Evolutionary conservation across 75 land plant species (phyloP).

Genomic region (Cupressus sempervirens): DNA sequence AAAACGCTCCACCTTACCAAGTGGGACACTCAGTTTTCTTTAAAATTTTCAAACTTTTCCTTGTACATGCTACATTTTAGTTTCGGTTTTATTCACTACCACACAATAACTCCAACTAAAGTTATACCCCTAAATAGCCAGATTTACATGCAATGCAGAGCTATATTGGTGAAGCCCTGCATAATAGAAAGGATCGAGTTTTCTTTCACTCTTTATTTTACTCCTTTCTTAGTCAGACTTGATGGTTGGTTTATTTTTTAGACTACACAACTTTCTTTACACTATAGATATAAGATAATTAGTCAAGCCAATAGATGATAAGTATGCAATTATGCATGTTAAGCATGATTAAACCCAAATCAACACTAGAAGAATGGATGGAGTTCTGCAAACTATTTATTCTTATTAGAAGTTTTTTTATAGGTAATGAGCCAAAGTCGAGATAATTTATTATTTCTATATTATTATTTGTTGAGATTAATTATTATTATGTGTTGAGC

Average conservation of each 20-base stretch:
- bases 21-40: no score
- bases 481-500: no score
- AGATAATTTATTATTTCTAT: no score
- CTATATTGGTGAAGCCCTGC: constrained; percentile 53
- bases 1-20: no score
- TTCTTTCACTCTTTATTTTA: constrained; percentile 74
- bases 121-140: constrained; percentile 54
- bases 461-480: no score
- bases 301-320: no score
- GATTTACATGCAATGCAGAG: constrained; percentile 38
- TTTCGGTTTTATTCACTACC: no score
- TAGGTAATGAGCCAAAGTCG: no score
- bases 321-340: constrained; percentile 43
- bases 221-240: constrained; percentile 58
- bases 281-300: constrained; percentile 50
- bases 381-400: no score
- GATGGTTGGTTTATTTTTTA: constrained; percentile 82
- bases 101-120: constrained; percentile 55
- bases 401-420: no score
- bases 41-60: no score
- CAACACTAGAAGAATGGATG: constrained; percentile 33
- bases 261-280: constrained; percentile 72
- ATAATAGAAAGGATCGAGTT: constrained; percentile 76
- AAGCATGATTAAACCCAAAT: constrained; percentile 35
- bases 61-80: no score